Base-by-base conservation (phyloP, 2,329 filamentous ascomycete species). In the Aspergillus brunneoviolaceus region DNA sequence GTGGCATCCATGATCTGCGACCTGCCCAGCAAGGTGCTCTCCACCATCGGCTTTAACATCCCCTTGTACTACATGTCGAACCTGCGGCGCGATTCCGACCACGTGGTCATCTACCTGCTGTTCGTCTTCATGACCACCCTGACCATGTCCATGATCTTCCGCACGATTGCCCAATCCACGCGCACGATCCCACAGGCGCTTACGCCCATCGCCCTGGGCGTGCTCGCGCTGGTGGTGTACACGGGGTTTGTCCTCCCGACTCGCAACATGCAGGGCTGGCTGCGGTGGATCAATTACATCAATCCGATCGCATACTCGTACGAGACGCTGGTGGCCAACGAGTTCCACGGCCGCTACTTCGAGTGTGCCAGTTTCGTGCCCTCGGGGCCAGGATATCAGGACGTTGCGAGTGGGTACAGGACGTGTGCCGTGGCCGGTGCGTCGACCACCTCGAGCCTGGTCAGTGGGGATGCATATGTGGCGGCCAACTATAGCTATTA, bases 11-110 rank as follows among this genome's bases (percentile, higher is more conserved):
- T 63, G 16, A 27, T 66, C 2, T 61, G n/a, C 16, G 63, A 67
- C 48, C 84, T 55, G 87, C 92, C 92, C 0, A 90, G 90, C 76
- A 96, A 93, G 74, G 75, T 96, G 7, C 49, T 76, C 19, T 92
- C 92, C 67, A 78, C 84, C 1, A 82, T 94, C 61, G 74, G 84
- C 2, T 95, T 94, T 81, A 94, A 96, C 72, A 57, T 92, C 27
- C 81, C 85, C 1, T 75, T 96, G 4, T 96, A 96, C 78, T 96
- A 96, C 76, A 88, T 96, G 85, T 88, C 89, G 0, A 90, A 92
- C 63, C 79, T 96, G 42, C 84, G 89, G 55, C 82, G 90, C 59
- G 86, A 89, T 63, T 80, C 89, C 0, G 88, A 87, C 81, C 89
- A 92, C 79, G 95, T 90, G 82, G 76, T 91, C 55, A 80, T 96